Conservation (phyloP, 192 early-diverging fungal species). For the Podila minutissima region DNA sequence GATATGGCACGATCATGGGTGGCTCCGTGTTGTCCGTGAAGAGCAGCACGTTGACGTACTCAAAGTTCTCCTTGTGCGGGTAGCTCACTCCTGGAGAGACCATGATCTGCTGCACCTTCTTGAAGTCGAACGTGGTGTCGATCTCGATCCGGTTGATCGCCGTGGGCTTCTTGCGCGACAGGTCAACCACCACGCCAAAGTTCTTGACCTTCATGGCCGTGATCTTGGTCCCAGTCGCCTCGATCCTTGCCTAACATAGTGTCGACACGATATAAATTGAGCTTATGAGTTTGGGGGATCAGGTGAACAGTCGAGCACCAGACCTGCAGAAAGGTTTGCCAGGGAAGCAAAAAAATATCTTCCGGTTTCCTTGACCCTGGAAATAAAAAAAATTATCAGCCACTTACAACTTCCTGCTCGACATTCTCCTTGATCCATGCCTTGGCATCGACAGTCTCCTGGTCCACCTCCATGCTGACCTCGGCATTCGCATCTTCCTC, state of each 20-base stretch:
- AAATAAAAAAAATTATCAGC: neutral
- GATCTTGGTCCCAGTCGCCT: slow-evolving; percentile 36
- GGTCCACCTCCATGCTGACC: slow-evolving; percentile 41
- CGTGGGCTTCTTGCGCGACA: slow-evolving; percentile 49
- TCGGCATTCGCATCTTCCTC: slow-evolving; percentile 17
- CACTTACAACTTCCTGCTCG: slow-evolving; percentile 56
- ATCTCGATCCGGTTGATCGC: slow-evolving; percentile 61
- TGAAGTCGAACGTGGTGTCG: slow-evolving; percentile 51
- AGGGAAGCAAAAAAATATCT: neutral
- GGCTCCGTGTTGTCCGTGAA: slow-evolving; percentile 50
- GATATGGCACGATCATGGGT: slow-evolving; percentile 62
- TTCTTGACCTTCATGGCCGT: slow-evolving; percentile 51
- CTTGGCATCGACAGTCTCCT: slow-evolving; percentile 51
- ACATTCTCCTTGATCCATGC: slow-evolving; percentile 57
- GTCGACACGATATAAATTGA: no score
- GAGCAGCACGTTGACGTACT: slow-evolving; percentile 64
- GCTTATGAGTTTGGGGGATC: no score
- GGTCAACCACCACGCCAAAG: slow-evolving; percentile 56
- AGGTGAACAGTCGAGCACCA: no score
- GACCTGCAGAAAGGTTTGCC: no score
- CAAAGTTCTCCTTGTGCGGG: slow-evolving; percentile 60
- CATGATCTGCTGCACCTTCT: slow-evolving; percentile 62
- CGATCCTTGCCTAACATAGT: slow-evolving; percentile 32
- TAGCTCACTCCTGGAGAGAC: slow-evolving; percentile 60
- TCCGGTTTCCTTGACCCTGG: neutral